These are phyloP conservation scores for Coniferiporia weirii DNA, from an alignment of 1,284 basidiomycete genomes.

Conservation along the genomic window DNA sequence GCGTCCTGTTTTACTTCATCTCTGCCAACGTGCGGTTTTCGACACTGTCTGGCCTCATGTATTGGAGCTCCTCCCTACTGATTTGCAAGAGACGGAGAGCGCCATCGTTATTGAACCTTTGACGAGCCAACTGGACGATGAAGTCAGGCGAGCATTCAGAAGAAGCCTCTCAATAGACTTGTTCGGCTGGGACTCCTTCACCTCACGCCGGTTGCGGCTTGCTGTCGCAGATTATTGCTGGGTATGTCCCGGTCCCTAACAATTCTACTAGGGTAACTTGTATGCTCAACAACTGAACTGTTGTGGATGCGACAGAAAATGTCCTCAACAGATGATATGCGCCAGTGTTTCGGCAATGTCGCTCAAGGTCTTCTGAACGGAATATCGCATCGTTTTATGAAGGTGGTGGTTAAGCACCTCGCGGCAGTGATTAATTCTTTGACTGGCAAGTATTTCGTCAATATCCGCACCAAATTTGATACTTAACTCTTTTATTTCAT, in stretches of 20 bases:
- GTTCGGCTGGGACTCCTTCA: conserved; percentile 52
- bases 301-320: conserved; percentile 35
- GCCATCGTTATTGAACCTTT: conserved; percentile 30
- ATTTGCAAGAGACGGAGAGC: conserved; percentile 31
- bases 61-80: conserved; percentile 35
- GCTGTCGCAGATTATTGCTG: conserved; percentile 58
- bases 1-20: conserved; percentile 47
- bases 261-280: not conserved
- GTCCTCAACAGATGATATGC: conserved; percentile 35
- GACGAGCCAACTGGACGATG: conserved; percentile 24
- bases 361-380: conserved; percentile 43
- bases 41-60: conserved; percentile 39
- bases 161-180: conserved; percentile 48
- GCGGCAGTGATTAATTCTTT: conserved; percentile 39
- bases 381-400: conserved; percentile 50
- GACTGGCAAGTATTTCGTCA: conserved; percentile 35
- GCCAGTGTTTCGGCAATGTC: conserved; percentile 41
- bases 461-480: not conserved
- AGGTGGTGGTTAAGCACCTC: conserved; percentile 55
- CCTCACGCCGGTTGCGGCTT: conserved; percentile 50
- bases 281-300: not conserved
- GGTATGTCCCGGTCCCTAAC: conserved; percentile 36
- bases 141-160: conserved; percentile 40
- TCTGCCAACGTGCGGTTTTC: conserved; percentile 32
- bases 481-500: conserved; percentile 1